These are phyloP conservation scores for Penstemon barbatus DNA, from an alignment of 257 asterid genomes.

Conservation along the genomic window DNA sequence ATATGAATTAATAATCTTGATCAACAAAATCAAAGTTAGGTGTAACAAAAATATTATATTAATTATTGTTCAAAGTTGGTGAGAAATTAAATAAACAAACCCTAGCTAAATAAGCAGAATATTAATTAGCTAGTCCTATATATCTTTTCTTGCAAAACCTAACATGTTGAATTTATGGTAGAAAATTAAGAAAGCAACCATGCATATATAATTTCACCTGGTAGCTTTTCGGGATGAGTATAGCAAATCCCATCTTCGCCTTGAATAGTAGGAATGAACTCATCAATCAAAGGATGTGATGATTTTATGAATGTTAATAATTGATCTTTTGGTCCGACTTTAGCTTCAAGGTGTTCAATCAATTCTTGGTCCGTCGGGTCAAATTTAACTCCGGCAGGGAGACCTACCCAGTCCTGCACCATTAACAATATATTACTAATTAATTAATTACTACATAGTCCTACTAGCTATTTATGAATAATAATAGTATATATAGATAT, in stretches of 20 bases:
- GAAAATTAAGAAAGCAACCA: slow-evolving; percentile 31
- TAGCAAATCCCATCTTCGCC: slow-evolving; percentile 64
- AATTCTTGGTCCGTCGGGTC: slow-evolving; percentile 99
- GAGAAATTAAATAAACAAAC: background rate
- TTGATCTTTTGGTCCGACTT: too few species aligned
- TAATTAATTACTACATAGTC: too few species aligned
- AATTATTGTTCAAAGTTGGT: background rate
- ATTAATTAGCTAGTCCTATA: background rate
- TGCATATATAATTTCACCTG: slow-evolving; percentile 39
- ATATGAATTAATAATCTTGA: background rate
- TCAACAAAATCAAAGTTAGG: slow-evolving; percentile 49
- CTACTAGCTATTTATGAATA: too few species aligned
- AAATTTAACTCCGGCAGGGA: slow-evolving; percentile 98
- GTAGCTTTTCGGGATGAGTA: slow-evolving; percentile 59
- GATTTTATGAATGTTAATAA: too few species aligned
- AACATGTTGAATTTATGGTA: slow-evolving; percentile 39
- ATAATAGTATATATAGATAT: too few species aligned
- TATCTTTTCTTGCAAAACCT: slow-evolving; percentile 33
- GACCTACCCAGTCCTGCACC: slow-evolving; percentile 87
- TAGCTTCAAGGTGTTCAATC: slow-evolving; percentile 79
- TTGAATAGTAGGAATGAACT: slow-evolving; percentile 53
- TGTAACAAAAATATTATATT: slow-evolving; percentile 40
- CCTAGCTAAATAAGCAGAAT: slow-evolving; percentile 10
- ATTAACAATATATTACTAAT: too few species aligned
- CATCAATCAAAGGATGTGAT: slow-evolving; percentile 23